phyloP scores from a whole-genome alignment of 2,329 filamentous ascomycete genomes.

The Ascochyta koolunga region DNA sequence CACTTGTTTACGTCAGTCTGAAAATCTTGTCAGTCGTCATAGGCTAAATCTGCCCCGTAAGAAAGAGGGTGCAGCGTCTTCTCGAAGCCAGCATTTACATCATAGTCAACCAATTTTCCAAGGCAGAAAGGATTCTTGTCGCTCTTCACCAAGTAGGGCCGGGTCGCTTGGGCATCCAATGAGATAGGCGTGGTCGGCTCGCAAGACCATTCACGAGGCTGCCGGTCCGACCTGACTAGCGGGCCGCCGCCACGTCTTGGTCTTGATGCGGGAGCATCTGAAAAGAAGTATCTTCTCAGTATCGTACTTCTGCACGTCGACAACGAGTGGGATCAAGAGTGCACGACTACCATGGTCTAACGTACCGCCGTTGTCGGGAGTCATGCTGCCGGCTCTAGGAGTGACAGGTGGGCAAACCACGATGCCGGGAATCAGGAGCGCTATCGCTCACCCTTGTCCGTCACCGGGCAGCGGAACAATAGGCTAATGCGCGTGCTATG shows the following conservation, averaged over 20 bases:
- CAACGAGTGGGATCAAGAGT: neutral
- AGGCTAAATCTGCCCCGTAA: neutral
- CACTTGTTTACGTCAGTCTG: neutral
- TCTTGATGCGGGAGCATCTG: slow-evolving; percentile 30
- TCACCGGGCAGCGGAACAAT: slow-evolving; percentile 17
- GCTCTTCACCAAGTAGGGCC: slow-evolving; percentile 7
- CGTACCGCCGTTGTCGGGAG: neutral
- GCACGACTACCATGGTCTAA: neutral
- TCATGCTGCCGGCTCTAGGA: slow-evolving; percentile 8
- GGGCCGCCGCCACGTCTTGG: slow-evolving; percentile 28
- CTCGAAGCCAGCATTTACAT: slow-evolving; percentile 1
- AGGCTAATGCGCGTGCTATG: slow-evolving; percentile 18
- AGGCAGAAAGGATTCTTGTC: neutral
- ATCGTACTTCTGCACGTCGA: neutral
- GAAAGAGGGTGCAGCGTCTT: neutral
- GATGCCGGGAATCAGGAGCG: slow-evolving; percentile 15
- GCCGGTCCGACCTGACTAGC: slow-evolving; percentile 28
- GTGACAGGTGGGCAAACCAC: slow-evolving; percentile 15
- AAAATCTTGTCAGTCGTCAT: slow-evolving; percentile 5
- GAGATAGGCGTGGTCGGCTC: slow-evolving; percentile 9
- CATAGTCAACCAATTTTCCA: slow-evolving; percentile 5
- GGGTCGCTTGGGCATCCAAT: slow-evolving; percentile 1
- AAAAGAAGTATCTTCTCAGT: slow-evolving; percentile 3
- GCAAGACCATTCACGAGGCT: slow-evolving; percentile 20
- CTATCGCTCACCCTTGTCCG: slow-evolving; percentile 6